These are phyloP conservation scores for Aspergillus pseudoglaucus DNA, from an alignment of 2,329 filamentous ascomycete species.

Conservation along the genomic window DNA sequence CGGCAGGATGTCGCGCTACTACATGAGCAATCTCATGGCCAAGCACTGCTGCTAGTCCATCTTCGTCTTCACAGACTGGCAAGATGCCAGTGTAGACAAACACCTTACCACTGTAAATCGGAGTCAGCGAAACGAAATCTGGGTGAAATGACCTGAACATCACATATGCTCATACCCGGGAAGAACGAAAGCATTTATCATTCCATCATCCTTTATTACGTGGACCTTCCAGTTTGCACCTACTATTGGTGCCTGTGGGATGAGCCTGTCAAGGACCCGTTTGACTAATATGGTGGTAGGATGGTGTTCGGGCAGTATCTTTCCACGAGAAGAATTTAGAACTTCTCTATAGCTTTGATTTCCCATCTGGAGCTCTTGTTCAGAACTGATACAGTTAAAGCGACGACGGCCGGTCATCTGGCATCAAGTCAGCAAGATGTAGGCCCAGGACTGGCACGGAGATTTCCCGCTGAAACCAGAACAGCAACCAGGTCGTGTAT, in stretches of 20 bases:
- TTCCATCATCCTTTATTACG: constrained; percentile 47
- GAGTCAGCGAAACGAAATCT: constrained; percentile 1
- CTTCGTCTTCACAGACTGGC: constrained; percentile 49
- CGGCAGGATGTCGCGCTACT: constrained; percentile 50
- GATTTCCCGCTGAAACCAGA: no score
- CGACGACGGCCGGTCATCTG: constrained; percentile 50
- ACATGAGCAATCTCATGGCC: constrained; percentile 61
- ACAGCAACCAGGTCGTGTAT: no score
- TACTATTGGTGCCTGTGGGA: constrained; percentile 45
- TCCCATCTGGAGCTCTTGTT: constrained; percentile 40
- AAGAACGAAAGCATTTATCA: constrained; percentile 56
- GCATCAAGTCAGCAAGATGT: neutral
- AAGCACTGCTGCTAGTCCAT: constrained; percentile 55
- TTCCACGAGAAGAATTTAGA: constrained; percentile 39
- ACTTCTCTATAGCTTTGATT: constrained; percentile 43
- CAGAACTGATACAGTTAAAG: constrained; percentile 51
- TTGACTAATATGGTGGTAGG: constrained; percentile 45
- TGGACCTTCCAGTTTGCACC: constrained; percentile 50
- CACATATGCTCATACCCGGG: constrained; percentile 42
- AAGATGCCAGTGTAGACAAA: constrained; percentile 60
- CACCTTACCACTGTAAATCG: constrained; percentile 47
- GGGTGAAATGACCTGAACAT: neutral
- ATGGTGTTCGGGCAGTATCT: constrained; percentile 46
- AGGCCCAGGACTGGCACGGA: neutral
- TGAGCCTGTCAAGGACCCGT: constrained; percentile 47